Evolutionary conservation across 2,329 filamentous ascomycete species (phyloP).

Genomic region (Calonectria crousiana): DNA sequence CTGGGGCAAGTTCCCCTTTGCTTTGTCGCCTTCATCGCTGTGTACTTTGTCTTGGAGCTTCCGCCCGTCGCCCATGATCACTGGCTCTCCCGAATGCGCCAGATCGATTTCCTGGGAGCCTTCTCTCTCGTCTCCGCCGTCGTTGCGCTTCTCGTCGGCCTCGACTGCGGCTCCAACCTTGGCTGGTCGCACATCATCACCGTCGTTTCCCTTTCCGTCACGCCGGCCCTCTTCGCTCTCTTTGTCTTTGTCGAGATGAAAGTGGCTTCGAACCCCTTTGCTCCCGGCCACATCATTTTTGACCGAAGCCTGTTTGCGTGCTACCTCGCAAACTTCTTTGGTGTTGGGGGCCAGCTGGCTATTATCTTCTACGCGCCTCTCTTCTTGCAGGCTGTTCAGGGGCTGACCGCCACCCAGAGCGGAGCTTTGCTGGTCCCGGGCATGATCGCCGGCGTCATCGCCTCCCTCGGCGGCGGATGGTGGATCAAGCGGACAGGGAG

Average conservation of each 20-base stretch:
- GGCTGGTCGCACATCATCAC: conserved; percentile 73
- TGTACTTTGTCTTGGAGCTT: conserved; percentile 72
- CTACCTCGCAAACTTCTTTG: conserved; percentile 80
- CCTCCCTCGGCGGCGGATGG: conserved; percentile 74
- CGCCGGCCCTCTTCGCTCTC: conserved; percentile 70
- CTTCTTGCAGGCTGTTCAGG: conserved; percentile 80
- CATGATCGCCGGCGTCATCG: conserved; percentile 71
- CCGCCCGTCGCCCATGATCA: conserved; percentile 71
- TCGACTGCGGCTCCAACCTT: conserved; percentile 80
- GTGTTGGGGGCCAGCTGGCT: conserved; percentile 68
- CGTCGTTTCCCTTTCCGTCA: conserved; percentile 66
- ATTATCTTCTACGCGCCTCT: conserved; percentile 80
- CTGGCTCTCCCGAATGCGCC: conserved; percentile 74
- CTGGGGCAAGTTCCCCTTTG: conserved; percentile 78
- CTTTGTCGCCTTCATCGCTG: conserved; percentile 72
- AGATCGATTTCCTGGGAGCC: conserved; percentile 81
- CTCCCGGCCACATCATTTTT: conserved; percentile 80
- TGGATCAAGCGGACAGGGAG: conserved; percentile 78
- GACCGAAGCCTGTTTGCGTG: conserved; percentile 74
- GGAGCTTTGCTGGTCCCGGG: conserved; percentile 76
- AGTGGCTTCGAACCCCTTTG: conserved; percentile 78
- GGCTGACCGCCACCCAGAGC: conserved; percentile 71
- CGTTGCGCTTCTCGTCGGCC: conserved; percentile 73
- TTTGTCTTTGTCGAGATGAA: conserved; percentile 78
- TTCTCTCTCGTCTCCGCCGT: conserved; percentile 74